Evolutionary conservation across 169 alveolate genomes (phyloP), one percentile per base, ranked within the genome.

Genomic region (Plasmodium cynomolgi): DNA sequence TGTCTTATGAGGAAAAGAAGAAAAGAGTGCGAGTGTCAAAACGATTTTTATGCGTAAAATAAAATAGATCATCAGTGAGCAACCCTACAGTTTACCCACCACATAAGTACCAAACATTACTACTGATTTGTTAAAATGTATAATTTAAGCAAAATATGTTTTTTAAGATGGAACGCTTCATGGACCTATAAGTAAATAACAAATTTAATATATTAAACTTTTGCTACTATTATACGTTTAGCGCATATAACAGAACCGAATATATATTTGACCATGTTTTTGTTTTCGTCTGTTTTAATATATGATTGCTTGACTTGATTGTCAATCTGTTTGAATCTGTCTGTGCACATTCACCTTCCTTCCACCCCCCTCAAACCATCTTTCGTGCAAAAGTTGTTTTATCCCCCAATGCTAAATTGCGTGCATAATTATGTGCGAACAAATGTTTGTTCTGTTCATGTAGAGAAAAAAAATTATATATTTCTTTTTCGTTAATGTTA

Each of bases 111-210:
- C 29, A n/a, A 44, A 84, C 29, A 47, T 20, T 72, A 84, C 62
- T 75, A 79, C 20, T 56, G 54, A 54, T 73, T 39, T 56, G 47
- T 71, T 37, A 75, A 85, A 56, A 85, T 85, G 93, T 47, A 23
- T 47, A 85, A 90, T 44, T 68, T 90, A 81, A 90, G 91, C 33
- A 81, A 23, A 80, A 8, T 47, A 44, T 29, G 37, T 56, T 90
- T 80, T 68, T 39, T 80, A 90, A 90, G 94, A 81, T 81, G 91
- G 88, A 90, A 81, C 94, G 50, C 91, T 33, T 79, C 94, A n/a
- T 90, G 94, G 94, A 90, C 94, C 9, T 90, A 80, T 90, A 90
- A 90, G 94, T 90, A 90, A 90, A 90, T 62, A 79, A 81, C 29
- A 81, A 85, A 74, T 34, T 74, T 75, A 77, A 85, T 85, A 84